Evolutionary conservation across 768 basidiomycete species (phyloP).

Genomic region (Tricholoma saponaceum): DNA sequence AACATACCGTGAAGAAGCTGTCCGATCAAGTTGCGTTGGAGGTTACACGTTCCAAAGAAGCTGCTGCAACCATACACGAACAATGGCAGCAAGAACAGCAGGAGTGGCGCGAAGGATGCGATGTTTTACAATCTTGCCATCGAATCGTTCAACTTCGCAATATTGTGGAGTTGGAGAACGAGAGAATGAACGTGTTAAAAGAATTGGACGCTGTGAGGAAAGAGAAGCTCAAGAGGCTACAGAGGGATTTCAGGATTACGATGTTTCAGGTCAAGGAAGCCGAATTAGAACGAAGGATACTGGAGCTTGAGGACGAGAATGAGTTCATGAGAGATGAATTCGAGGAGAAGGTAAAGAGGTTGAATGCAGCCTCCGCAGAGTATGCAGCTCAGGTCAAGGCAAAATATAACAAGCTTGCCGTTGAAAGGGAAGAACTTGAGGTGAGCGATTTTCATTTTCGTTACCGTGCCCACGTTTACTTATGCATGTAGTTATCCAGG

Average conservation of each 20-base stretch:
- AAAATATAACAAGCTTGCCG: constrained; percentile 33
- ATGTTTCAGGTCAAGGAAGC: constrained; percentile 62
- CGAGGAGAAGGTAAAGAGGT: constrained; percentile 23
- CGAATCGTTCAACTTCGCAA: constrained; percentile 61
- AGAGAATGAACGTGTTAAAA: constrained; percentile 44
- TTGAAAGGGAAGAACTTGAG: constrained; percentile 43
- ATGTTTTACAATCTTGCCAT: constrained; percentile 58
- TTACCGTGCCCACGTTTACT: neutral
- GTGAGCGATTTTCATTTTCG: constrained; percentile 25
- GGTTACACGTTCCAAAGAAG: constrained; percentile 35
- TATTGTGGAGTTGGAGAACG: constrained; percentile 49
- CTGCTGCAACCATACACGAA: constrained; percentile 39
- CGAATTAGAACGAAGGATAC: constrained; percentile 52
- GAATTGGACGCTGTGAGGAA: constrained; percentile 50
- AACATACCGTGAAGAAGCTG: constrained; percentile 55
- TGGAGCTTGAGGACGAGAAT: constrained; percentile 46
- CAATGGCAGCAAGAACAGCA: constrained; percentile 50
- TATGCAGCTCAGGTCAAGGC: constrained; percentile 35
- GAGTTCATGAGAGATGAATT: constrained; percentile 22
- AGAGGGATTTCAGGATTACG: constrained; percentile 65
- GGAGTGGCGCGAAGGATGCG: constrained; percentile 61
- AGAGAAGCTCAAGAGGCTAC: constrained; percentile 56
- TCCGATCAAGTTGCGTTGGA: constrained; percentile 43
- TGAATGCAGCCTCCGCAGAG: constrained; percentile 26
- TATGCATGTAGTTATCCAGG: constrained; percentile 22